Base-by-base conservation (phyloP, 345 rosid species). In the Eucalyptus leucophloia region DNA sequence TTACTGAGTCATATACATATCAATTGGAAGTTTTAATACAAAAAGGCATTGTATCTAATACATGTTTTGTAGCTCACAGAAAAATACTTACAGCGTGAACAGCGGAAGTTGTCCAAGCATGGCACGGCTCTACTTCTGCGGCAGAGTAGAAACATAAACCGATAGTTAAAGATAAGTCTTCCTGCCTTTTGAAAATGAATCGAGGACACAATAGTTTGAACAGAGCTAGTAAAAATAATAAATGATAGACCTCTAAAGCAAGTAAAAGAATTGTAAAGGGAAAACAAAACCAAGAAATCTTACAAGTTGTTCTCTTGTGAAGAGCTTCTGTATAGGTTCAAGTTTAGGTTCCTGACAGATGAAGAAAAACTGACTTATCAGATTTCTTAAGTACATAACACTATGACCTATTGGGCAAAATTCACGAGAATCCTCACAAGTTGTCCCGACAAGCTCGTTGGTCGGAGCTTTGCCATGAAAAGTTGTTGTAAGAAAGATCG, bases 401-500 rank as follows among this genome's bases (percentile, higher is more conserved):
- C 85, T 34, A 18, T 69, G 82, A 34, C 82, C 7, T 7, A 77
- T 21, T 11, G 85, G 24, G 47, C 15, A 40, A 37, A 77, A 40
- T 11, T 23, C 85, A 77, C 5, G 7, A 40, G 30, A 77, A 77
- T 4, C 85, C 88, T 90, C 81, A 95, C 97, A 87, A 42, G 92
- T 92, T 94, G 89, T 93, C 93, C 88, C 15, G 90, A 92, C 98
- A 96, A 92, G 93, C 91, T 88, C 90, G 91, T 58, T 91, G 90
- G 58, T 90, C 94, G 37, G 95, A 90, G 72, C 91, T 91, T 92
- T 94, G 95, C 92, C 90, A 90, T 45, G 92, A 87, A 89, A 96
- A 95, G 90, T 96, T 94, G 89, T 96, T 96, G 90, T 95, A 96
- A 14, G 99, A 95, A 88, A 96, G 95, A 94, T 96, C 98, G 49